Conservation (phyloP, 495 filamentous ascomycete genomes). For the Aspergillus diversus region DNA sequence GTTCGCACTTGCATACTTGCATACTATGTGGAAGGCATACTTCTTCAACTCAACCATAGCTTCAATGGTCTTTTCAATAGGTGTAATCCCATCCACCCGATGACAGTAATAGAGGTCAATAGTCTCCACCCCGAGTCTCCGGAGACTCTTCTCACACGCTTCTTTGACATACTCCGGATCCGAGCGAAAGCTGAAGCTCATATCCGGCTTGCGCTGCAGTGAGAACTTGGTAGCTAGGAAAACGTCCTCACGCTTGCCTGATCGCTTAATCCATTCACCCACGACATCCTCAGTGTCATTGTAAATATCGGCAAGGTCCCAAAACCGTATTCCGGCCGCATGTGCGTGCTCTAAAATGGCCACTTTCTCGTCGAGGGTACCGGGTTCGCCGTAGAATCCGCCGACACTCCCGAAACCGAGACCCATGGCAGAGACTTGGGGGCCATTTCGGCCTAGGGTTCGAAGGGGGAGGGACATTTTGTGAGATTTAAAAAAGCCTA, state of each 20-base stretch:
- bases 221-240: conserved; percentile 56
- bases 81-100: conserved; percentile 42
- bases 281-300: conserved; percentile 56
- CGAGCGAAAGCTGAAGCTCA: conserved; percentile 35
- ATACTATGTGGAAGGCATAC: conserved; percentile 28
- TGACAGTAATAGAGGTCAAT: conserved; percentile 52
- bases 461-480: conserved; percentile 24
- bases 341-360: conserved; percentile 15
- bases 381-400: conserved; percentile 45
- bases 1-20: too few relatives aligned
- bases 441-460: conserved; percentile 55
- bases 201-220: conserved; percentile 43
- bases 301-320: conserved; percentile 22
- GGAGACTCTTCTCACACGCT: conserved; percentile 48
- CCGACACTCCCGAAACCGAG: conserved; percentile 47
- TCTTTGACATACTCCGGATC: conserved; percentile 48
- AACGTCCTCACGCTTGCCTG: conserved; percentile 56
- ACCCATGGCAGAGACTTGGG: conserved; percentile 56
- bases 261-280: conserved; percentile 57
- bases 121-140: conserved; percentile 41
- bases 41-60: conserved; percentile 52
- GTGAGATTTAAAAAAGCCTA: too few relatives aligned
- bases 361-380: conserved; percentile 36
- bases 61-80: conserved; percentile 53
- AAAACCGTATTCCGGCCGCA: conserved; percentile 11